Conservation (phyloP, 208 protist genomes). For the Crithidia mellificae region DNA sequence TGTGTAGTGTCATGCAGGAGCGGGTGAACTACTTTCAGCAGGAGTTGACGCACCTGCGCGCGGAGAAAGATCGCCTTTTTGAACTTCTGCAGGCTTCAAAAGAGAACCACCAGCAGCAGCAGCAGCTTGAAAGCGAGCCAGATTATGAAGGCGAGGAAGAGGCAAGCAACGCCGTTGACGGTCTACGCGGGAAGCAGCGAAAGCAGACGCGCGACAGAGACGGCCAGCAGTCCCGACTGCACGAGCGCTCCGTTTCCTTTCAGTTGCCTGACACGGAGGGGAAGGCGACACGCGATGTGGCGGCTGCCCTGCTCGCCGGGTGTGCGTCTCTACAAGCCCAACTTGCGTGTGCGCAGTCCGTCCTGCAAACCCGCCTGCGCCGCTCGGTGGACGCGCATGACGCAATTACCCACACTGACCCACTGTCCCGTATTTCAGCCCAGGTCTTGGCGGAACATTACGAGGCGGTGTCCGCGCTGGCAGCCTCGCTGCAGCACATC, state of each 20-base stretch:
- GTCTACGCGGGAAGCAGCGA: not conserved
- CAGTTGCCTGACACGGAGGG: not conserved
- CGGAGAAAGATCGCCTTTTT: constrained; percentile 45
- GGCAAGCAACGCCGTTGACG: not conserved
- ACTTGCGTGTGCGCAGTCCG: constrained; percentile 30
- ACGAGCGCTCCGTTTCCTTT: not conserved
- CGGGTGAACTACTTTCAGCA: constrained; percentile 29
- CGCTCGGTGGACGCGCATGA: not conserved
- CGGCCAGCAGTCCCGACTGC: not conserved
- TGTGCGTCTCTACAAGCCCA: constrained; percentile 56
- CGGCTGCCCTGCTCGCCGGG: constrained; percentile 44
- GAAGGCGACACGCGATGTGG: constrained; percentile 13
- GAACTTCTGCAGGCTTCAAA: constrained; percentile 1
- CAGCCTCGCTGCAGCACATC: constrained; percentile 35
- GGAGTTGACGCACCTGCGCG: constrained; percentile 34
- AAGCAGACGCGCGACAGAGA: not conserved
- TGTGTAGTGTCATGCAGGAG: constrained; percentile 23
- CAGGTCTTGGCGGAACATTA: constrained; percentile 30
- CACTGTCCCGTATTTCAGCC: constrained; percentile 19
- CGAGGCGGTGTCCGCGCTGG: constrained; percentile 33
- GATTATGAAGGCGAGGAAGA: not conserved
- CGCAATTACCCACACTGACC: not conserved
- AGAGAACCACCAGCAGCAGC: not conserved
- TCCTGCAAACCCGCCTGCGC: constrained; percentile 7
- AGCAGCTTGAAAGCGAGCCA: not conserved